phyloP scores from a whole-genome alignment of 805 yeast species.

The Dipodascus albidus region DNA sequence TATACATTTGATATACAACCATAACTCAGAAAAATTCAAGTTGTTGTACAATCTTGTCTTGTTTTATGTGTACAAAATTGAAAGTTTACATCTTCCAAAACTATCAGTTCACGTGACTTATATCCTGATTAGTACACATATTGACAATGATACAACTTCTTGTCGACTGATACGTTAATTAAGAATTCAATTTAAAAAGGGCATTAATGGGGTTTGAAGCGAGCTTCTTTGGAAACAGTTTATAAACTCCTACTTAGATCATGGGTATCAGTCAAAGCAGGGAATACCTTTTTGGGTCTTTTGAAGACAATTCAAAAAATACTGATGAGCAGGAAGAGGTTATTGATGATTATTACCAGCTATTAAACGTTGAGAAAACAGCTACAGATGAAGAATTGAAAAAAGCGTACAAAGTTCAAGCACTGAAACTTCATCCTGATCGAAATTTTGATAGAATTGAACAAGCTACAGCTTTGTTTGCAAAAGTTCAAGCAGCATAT shows the following conservation, averaged over 20 bases:
- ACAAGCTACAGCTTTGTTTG: conserved; percentile 72
- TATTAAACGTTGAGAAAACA: conserved; percentile 53
- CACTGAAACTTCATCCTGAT: conserved; percentile 81
- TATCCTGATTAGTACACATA: no score
- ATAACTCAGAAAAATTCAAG: no score
- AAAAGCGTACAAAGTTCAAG: conserved; percentile 75
- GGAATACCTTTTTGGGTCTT: neutral
- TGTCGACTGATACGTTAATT: no score
- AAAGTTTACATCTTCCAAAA: no score
- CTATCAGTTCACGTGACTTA: no score
- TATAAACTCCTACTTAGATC: no score
- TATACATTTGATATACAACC: neutral
- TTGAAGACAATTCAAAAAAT: neutral
- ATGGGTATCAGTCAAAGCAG: neutral
- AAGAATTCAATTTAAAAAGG: no score
- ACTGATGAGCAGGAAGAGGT: neutral
- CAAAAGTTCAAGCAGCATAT: conserved; percentile 78
- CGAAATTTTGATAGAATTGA: conserved; percentile 75
- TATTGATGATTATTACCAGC: conserved; percentile 44
- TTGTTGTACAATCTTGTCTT: no score
- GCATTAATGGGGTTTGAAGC: no score
- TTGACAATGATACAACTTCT: no score
- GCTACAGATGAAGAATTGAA: conserved; percentile 68
- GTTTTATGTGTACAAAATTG: neutral
- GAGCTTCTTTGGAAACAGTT: no score